These are phyloP conservation scores for Penicillium occitanis DNA, from an alignment of 2,329 filamentous ascomycete species.

Conservation along the genomic window DNA sequence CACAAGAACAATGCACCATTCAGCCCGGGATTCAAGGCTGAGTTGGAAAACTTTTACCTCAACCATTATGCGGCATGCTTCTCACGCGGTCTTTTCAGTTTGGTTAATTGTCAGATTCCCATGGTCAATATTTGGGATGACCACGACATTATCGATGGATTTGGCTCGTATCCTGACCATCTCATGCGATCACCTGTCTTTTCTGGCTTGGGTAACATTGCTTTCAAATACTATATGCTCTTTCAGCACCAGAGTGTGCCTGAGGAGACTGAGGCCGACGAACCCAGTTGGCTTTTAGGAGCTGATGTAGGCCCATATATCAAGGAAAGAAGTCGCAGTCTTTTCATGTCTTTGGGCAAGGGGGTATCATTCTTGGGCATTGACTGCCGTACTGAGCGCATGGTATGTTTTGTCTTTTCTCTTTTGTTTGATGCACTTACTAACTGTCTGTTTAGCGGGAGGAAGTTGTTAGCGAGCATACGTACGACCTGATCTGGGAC, in stretches of 20 bases:
- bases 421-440: background rate
- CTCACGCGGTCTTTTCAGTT: constrained; percentile 88
- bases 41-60: constrained; percentile 85
- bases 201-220: constrained; percentile 81
- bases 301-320: constrained; percentile 83
- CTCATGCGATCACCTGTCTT: constrained; percentile 85
- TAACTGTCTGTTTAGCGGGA: constrained; percentile 53
- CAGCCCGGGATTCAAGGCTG: constrained; percentile 76
- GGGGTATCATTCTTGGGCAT: constrained; percentile 80
- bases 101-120: constrained; percentile 90
- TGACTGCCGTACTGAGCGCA: constrained; percentile 89
- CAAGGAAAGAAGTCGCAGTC: constrained; percentile 74
- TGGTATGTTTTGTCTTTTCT: constrained; percentile 42
- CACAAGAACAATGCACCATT: constrained; percentile 79
- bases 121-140: constrained; percentile 99
- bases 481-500: constrained; percentile 84
- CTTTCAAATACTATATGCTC: constrained; percentile 98
- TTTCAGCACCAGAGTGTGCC: constrained; percentile 93
- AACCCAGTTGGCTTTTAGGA: constrained; percentile 90
- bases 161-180: constrained; percentile 85
- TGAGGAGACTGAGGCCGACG: constrained; percentile 75
- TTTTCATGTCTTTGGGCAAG: constrained; percentile 80
- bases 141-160: constrained; percentile 89
- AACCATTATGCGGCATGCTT: constrained; percentile 93
- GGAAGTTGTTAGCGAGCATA: constrained; percentile 75